A percentile compares a stretch with the other conserved stretches of the same genome.
Evolutionary conservation across 805 yeast genomes (phyloP).

Genomic region (Saccharomycopsis malanga): DNA sequence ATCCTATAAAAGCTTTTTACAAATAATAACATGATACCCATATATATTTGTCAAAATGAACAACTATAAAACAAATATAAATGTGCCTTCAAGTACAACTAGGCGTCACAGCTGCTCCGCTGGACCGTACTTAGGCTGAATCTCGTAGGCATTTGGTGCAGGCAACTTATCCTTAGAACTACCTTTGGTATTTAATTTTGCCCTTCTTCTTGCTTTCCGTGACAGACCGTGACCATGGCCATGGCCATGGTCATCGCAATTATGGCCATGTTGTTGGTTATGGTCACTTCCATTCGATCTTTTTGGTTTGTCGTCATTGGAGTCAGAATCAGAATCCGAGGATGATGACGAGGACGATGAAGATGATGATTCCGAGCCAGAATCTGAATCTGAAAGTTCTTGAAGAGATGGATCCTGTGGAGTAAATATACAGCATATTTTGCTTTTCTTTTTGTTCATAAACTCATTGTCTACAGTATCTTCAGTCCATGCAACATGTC

Average conservation of each 20-base stretch:
- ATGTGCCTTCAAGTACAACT: too few species aligned
- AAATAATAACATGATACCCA: too few species aligned
- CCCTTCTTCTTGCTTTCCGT: conserved; percentile 31
- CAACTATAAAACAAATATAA: too few species aligned
- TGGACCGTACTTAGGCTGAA: conserved; percentile 58
- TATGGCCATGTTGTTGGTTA: not conserved
- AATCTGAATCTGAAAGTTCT: conserved; percentile 28
- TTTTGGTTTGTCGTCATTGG: conserved; percentile 1
- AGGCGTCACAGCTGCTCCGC: too few species aligned
- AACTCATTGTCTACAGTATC: conserved; percentile 87
- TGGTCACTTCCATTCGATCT: not conserved
- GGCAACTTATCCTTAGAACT: conserved; percentile 29
- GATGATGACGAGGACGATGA: conserved; percentile 27
- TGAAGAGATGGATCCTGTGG: conserved; percentile 62
- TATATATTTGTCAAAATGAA: too few species aligned
- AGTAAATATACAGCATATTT: conserved; percentile 84
- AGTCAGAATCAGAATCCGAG: conserved; percentile 24
- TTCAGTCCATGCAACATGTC: conserved; percentile 68
- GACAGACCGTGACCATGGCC: not conserved
- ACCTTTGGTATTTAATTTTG: conserved; percentile 23
- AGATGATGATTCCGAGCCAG: conserved; percentile 28
- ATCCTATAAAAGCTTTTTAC: too few species aligned
- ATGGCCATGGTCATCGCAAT: not conserved
- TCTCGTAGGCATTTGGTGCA: conserved; percentile 81
- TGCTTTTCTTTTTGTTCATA: conserved; percentile 81